These are phyloP conservation scores for Cercophora newfieldiana DNA, from an alignment of 495 filamentous ascomycete genomes.

Conservation along the genomic window DNA sequence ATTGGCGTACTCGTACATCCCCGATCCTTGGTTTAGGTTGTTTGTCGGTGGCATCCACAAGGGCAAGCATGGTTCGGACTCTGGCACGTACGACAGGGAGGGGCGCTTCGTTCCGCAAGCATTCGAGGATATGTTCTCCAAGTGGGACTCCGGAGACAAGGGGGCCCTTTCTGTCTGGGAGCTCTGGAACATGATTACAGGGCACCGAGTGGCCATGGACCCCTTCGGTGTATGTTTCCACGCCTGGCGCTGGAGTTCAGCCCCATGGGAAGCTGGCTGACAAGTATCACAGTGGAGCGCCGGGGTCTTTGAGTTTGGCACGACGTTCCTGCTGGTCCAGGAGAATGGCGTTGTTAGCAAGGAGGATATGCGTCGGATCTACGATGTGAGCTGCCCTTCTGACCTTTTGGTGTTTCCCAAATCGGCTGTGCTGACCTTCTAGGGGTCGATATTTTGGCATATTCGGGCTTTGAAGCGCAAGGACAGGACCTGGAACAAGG, in stretches of 20 bases:
- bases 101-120: slow-evolving; percentile 55
- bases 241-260: no score
- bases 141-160: slow-evolving; percentile 44
- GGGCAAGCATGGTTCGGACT: slow-evolving; percentile 60
- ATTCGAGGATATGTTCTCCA: slow-evolving; percentile 61
- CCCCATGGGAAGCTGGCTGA: not conserved
- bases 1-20: slow-evolving; percentile 45
- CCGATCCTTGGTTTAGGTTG: slow-evolving; percentile 46
- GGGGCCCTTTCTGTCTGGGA: slow-evolving; percentile 19
- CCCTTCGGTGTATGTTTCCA: slow-evolving; percentile 26
- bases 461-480: slow-evolving; percentile 29
- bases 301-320: slow-evolving; percentile 46
- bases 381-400: slow-evolving; percentile 37
- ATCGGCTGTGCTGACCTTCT: no score
- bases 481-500: slow-evolving; percentile 32
- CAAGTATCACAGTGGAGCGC: slow-evolving; percentile 22
- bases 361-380: slow-evolving; percentile 46
- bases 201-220: slow-evolving; percentile 25
- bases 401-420: no score
- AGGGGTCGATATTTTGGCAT: slow-evolving; percentile 35
- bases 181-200: slow-evolving; percentile 25
- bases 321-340: slow-evolving; percentile 51
- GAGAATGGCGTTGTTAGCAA: slow-evolving; percentile 47
- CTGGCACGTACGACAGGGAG: slow-evolving; percentile 53
- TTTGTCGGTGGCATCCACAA: slow-evolving; percentile 54